Evolutionary conservation across 495 filamentous ascomycete species (phyloP), one percentile per base, ranked within the genome.

Genomic region (Pyrenopolyporus hunteri): DNA sequence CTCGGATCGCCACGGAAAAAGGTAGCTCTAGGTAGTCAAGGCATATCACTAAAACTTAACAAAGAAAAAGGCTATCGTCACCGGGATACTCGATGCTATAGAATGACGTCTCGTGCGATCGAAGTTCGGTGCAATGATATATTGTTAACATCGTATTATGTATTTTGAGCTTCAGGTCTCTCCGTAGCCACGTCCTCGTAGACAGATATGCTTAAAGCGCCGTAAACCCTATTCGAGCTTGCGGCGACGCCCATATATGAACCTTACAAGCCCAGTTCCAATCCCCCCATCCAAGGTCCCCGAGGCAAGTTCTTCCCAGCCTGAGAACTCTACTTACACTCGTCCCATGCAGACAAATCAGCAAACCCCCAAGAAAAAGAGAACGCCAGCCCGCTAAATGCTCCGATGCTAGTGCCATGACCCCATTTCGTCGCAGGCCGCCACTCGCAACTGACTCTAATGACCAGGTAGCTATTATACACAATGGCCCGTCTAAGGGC

Each of bases 401-500:
- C 55, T 48, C 63, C 57, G 43, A 66, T 66, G 57, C 63, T 29
- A 48, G 10, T 37, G 48, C 42, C 31, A 33, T 45, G 25, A 47
- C 63, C 57, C 45, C 10, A n/a, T n/a, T 53, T 28, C 54, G 23
- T 39, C 46, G 23, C 39, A 7, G 50, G 23, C 23, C 50, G 44
- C 62, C 62, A 49, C 50, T 48, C 42, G 20, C 45, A 36, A n/a
- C 55, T 36, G 36, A 35, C 53, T 64, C 52, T 50, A 56, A 52
- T 62, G 56, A 69, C 53, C 67, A 67, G 31, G 33, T 70, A 66
- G 32, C 33, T 66, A 63, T 62, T 71, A 67, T 69, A 71, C 69
- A 71, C 39, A 65, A 66, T 48, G 63, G 45, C n/a, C n/a, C n/a
- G n/a, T 47, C 54, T 48, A 46, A 36, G 29, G 20, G 22, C 53